Evolutionary conservation across 495 filamentous ascomycete genomes (phyloP).

Genomic region (Aspergillus ellipticus): DNA sequence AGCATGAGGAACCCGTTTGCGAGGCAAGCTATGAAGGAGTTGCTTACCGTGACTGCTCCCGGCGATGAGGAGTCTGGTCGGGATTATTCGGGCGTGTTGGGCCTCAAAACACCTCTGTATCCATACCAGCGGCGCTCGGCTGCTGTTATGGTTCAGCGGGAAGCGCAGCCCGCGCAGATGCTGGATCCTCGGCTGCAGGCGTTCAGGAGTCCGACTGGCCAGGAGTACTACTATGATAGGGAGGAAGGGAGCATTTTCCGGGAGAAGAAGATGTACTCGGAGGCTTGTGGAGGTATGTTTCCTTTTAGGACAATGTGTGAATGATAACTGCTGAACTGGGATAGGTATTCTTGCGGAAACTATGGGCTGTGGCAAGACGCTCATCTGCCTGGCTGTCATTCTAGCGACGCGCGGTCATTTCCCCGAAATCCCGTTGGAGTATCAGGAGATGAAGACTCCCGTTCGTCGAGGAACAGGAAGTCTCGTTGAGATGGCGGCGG

Average conservation of each 20-base stretch:
- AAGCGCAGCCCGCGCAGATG: slow-evolving; percentile 58
- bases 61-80: slow-evolving; percentile 1
- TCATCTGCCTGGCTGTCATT: slow-evolving; percentile 81
- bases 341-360: slow-evolving; percentile 49
- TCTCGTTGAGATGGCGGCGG: slow-evolving; percentile 68
- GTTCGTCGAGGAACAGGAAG: slow-evolving; percentile 46
- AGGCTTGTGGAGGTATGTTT: slow-evolving; percentile 61
- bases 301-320: neutral
- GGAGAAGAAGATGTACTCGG: slow-evolving; percentile 68
- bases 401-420: slow-evolving; percentile 73
- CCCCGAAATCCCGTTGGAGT: slow-evolving; percentile 60
- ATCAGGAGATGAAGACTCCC: slow-evolving; percentile 42
- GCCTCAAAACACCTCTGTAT: slow-evolving; percentile 67
- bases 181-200: slow-evolving; percentile 70
- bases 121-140: slow-evolving; percentile 79
- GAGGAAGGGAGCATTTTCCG: slow-evolving; percentile 56
- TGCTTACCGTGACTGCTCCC: slow-evolving; percentile 41
- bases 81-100: slow-evolving; percentile 42
- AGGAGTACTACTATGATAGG: slow-evolving; percentile 68
- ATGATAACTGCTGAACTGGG: neutral
- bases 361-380: slow-evolving; percentile 79
- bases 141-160: slow-evolving; percentile 81
- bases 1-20: slow-evolving; percentile 52
- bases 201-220: slow-evolving; percentile 55
- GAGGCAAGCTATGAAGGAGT: slow-evolving; percentile 55